Percentiles rank a stretch among this genome's conserved stretches.
These are phyloP conservation scores for Solanum bulbocastanum DNA, from an alignment of 257 asterid genomes.

Conservation along the genomic window DNA sequence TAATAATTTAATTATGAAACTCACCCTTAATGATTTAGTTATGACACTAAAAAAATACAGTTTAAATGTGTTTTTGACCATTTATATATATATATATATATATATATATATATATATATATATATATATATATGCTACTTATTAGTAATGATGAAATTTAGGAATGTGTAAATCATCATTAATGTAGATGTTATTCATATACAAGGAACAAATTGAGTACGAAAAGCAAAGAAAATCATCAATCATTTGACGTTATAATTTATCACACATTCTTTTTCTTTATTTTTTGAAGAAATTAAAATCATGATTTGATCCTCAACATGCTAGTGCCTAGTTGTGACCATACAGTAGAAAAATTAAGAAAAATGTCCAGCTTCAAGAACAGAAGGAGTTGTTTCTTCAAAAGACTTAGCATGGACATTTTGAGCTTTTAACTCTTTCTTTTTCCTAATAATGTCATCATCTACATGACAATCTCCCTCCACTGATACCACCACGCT, in stretches of 20 bases:
- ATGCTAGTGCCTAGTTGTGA: not conserved
- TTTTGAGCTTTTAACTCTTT: not conserved
- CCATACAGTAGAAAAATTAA: not conserved
- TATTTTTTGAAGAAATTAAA: no score
- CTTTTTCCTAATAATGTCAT: constrained; percentile 31
- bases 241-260: not conserved
- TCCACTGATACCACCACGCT: constrained; percentile 25
- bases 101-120: no score
- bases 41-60: no score
- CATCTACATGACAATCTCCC: constrained; percentile 33
- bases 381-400: not conserved
- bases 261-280: not conserved
- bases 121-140: no score
- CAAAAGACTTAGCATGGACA: not conserved
- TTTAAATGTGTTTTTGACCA: no score
- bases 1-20: no score
- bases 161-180: no score
- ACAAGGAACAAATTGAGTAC: not conserved
- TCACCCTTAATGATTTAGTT: no score
- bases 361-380: not conserved
- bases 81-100: no score
- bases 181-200: not conserved
- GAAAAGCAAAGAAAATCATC: not conserved
- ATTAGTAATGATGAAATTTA: no score
- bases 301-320: not conserved